These are phyloP conservation scores for Termitomyces sp. DNA, from an alignment of 768 basidiomycete genomes.

Conservation along the genomic window DNA sequence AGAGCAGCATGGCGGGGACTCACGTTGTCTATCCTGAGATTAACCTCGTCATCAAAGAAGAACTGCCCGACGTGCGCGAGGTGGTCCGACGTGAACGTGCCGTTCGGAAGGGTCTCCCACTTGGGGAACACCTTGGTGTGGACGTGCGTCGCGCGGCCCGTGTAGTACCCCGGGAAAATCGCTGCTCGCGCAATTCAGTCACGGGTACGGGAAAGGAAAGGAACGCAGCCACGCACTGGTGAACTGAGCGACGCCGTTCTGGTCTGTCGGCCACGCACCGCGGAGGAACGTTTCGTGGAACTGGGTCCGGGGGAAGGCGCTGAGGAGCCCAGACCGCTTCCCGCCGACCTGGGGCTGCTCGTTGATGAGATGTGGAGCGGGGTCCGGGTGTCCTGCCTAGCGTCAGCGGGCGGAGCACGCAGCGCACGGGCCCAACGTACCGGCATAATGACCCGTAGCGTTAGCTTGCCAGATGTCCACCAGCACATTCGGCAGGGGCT, in stretches of 20 bases:
- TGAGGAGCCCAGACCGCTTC: conserved; percentile 34
- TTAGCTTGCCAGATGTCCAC: conserved; percentile 58
- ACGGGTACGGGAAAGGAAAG: too few species aligned
- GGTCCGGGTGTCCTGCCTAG: conserved; percentile 37
- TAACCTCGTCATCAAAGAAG: conserved; percentile 52
- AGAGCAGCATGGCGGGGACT: too few species aligned
- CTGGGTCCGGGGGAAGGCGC: conserved; percentile 37
- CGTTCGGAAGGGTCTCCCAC: conserved; percentile 38
- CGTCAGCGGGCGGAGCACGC: too few species aligned
- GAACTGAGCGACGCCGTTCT: conserved; percentile 47
- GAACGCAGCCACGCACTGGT: conserved; percentile 33
- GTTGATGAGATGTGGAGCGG: conserved; percentile 34
- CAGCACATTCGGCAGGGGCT: conserved; percentile 48
- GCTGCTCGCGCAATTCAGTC: conserved; percentile 20
- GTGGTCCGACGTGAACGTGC: conserved; percentile 37
- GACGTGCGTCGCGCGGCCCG: conserved; percentile 48
- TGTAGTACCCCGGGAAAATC: conserved; percentile 54
- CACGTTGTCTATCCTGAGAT: conserved; percentile 41
- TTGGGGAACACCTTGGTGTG: conserved; percentile 50
- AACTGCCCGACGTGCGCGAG: conserved; percentile 47
- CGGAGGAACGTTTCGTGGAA: conserved; percentile 41
- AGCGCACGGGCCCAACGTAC: conserved; percentile 12
- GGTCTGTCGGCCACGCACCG: conserved; percentile 49
- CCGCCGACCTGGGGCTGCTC: conserved; percentile 44
- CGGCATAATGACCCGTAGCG: conserved; percentile 49